Percentiles rank a stretch among this genome's conserved stretches.
These are phyloP conservation scores for Akanthomyces uredinophilus DNA, from an alignment of 2,329 filamentous ascomycete species.

Conservation along the genomic window DNA sequence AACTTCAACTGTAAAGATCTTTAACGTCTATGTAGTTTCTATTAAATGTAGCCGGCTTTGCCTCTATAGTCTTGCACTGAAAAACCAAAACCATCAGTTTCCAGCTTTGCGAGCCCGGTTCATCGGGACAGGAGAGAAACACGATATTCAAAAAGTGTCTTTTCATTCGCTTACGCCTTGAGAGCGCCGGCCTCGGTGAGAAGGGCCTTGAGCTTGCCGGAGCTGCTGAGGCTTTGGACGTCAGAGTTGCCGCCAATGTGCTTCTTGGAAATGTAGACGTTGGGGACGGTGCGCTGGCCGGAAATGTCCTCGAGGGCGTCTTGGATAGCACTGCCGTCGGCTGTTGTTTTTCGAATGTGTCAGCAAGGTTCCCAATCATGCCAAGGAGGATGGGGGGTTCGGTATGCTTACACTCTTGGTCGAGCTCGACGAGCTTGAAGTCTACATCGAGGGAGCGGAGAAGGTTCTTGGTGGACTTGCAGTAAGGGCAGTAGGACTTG, in stretches of 20 bases:
- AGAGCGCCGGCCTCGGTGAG: constrained; percentile 40
- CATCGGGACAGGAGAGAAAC: neutral
- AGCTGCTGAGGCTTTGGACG: constrained; percentile 54
- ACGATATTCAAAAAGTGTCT: constrained; percentile 5
- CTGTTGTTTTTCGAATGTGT: constrained; percentile 39
- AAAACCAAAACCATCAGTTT: constrained; percentile 1
- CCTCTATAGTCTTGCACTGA: neutral
- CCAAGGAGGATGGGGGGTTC: neutral
- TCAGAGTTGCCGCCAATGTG: constrained; percentile 98
- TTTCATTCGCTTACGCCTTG: constrained; percentile 31
- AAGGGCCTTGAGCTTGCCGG: constrained; percentile 35
- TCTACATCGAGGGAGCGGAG: constrained; percentile 67
- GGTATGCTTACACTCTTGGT: constrained; percentile 67
- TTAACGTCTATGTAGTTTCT: neutral
- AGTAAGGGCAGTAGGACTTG: constrained; percentile 97
- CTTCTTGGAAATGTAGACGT: constrained; percentile 85
- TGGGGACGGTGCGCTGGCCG: constrained; percentile 84
- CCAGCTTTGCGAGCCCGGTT: constrained; percentile 1
- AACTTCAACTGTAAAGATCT: too few relatives aligned
- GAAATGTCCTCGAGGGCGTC: constrained; percentile 74
- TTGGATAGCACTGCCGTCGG: constrained; percentile 80
- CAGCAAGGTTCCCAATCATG: constrained; percentile 13
- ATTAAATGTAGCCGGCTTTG: neutral
- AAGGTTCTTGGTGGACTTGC: constrained; percentile 69
- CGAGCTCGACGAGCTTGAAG: constrained; percentile 73